Percentiles rank a stretch among this genome's conserved stretches.
Conservation (phyloP, 2,329 filamentous ascomycete species). For the Verticillium albo-atrum region DNA sequence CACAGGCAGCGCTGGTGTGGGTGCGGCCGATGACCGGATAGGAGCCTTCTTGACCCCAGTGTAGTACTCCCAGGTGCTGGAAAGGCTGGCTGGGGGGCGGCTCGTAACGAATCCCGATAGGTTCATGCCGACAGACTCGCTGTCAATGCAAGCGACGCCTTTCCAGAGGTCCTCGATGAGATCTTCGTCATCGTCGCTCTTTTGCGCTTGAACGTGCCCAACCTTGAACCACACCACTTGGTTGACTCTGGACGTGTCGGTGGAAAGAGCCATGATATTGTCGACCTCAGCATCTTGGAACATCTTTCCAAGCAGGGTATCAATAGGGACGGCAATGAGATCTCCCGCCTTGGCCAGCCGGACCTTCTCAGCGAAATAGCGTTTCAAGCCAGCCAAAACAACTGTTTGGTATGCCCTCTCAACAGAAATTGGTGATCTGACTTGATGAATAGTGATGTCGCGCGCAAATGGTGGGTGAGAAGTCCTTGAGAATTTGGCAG, state of each 20-base stretch:
- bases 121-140: slow-evolving; percentile 80
- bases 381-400: slow-evolving; percentile 80
- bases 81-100: slow-evolving; percentile 69
- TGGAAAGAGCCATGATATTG: slow-evolving; percentile 58
- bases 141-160: slow-evolving; percentile 80
- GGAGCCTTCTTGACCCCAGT: slow-evolving; percentile 69
- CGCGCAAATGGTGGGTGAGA: slow-evolving; percentile 55
- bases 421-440: slow-evolving; percentile 83
- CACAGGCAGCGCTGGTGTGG: slow-evolving; percentile 33
- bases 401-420: slow-evolving; percentile 82
- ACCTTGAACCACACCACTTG: slow-evolving; percentile 91
- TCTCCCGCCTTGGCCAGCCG: slow-evolving; percentile 84
- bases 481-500: slow-evolving; percentile 51
- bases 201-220: slow-evolving; percentile 62
- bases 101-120: slow-evolving; percentile 85
- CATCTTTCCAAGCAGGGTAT: slow-evolving; percentile 76
- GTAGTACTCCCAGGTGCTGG: slow-evolving; percentile 86
- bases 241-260: slow-evolving; percentile 36
- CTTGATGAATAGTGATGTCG: slow-evolving; percentile 83
- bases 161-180: slow-evolving; percentile 74
- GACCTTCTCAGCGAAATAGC: slow-evolving; percentile 78
- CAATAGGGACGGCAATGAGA: slow-evolving; percentile 82
- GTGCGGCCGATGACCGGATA: slow-evolving; percentile 31
- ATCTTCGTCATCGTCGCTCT: slow-evolving; percentile 49
- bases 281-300: slow-evolving; percentile 77